Percentiles rank a stretch among this genome's conserved stretches.
These are phyloP conservation scores for Fistulinella cinereoalba DNA, from an alignment of 1,284 basidiomycete genomes.

Conservation along the genomic window DNA sequence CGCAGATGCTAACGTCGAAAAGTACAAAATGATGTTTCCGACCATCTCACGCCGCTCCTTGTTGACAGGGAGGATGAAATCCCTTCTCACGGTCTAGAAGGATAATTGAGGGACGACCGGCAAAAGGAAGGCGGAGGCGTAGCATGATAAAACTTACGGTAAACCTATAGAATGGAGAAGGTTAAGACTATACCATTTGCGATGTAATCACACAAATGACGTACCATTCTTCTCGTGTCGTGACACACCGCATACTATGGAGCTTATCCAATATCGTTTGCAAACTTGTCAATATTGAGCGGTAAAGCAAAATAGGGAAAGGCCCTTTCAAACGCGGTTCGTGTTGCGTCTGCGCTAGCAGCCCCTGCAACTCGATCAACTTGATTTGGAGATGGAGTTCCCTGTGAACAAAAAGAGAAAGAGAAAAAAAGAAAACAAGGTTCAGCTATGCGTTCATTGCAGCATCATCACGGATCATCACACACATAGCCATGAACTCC, in stretches of 20 bases:
- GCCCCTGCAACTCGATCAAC: conserved; percentile 76
- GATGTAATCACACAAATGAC: conserved; percentile 24
- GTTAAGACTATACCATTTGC: not conserved
- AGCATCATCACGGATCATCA: conserved; percentile 5
- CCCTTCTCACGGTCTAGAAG: conserved; percentile 65
- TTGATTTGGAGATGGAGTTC: conserved; percentile 92
- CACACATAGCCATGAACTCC: conserved; percentile 89
- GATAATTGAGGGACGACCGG: conserved; percentile 1
- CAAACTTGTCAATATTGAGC: conserved; percentile 78
- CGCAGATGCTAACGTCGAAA: conserved; percentile 84
- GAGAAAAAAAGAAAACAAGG: not conserved
- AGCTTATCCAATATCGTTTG: conserved; percentile 88
- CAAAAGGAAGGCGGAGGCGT: not conserved
- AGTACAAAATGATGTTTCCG: conserved; percentile 90
- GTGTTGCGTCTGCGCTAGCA: conserved; percentile 86
- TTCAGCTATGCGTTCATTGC: conserved; percentile 1
- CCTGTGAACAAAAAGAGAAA: no score
- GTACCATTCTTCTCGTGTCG: conserved; percentile 89
- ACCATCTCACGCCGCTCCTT: conserved; percentile 87
- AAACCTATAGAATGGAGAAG: conserved; percentile 45
- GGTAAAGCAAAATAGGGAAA: conserved; percentile 81
- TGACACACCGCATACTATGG: conserved; percentile 95
- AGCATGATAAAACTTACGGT: conserved; percentile 44
- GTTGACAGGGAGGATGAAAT: conserved; percentile 90
- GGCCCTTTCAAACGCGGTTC: conserved; percentile 95